Conservation (phyloP, 257 asterid species). For the Capsicum rhomboideum region DNA sequence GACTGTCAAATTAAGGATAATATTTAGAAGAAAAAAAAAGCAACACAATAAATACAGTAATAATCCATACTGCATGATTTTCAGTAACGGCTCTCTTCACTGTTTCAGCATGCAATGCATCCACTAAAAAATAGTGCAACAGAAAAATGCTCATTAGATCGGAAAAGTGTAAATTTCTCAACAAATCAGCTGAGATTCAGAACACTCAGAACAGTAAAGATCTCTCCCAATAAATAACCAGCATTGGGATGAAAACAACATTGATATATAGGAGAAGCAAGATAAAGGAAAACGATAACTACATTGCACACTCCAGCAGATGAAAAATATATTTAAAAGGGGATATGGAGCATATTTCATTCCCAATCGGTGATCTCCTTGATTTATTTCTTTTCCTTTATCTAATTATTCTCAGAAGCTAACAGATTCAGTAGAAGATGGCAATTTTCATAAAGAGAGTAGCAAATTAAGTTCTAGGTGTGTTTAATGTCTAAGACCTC, state of each 20-base stretch:
- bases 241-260: not conserved
- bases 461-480: not conserved
- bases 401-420: not conserved
- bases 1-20: not conserved
- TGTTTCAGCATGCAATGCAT: conserved; percentile 29
- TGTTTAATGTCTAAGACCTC: not conserved
- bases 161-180: not conserved
- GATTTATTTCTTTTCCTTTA: not conserved
- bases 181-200: not conserved
- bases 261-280: not conserved
- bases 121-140: conserved; percentile 35
- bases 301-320: not conserved
- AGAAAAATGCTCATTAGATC: not conserved
- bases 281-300: not conserved
- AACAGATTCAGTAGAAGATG: not conserved
- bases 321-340: not conserved
- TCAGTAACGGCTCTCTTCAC: conserved; percentile 47
- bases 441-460: not conserved
- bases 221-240: not conserved
- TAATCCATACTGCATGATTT: conserved; percentile 39
- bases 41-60: not conserved
- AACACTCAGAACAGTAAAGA: not conserved
- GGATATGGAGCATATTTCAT: not conserved
- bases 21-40: not conserved
- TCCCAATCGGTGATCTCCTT: not conserved